These are phyloP conservation scores for Fusarium praegraminearum DNA, from an alignment of 2,329 filamentous ascomycete genomes.

Conservation along the genomic window DNA sequence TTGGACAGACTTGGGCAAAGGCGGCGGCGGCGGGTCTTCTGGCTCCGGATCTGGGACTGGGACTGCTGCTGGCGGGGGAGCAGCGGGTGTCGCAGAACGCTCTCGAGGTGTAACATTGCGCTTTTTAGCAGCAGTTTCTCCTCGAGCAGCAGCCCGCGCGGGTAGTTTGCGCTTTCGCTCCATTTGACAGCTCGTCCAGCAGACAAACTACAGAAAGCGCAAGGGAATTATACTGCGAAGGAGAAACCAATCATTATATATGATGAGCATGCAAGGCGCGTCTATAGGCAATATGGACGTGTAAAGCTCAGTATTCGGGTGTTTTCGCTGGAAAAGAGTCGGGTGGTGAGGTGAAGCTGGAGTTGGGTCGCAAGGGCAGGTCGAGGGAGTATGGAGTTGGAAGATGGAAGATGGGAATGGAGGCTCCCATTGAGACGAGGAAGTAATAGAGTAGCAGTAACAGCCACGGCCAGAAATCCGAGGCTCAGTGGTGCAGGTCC, in stretches of 20 bases:
- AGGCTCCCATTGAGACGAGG: slow-evolving; percentile 33
- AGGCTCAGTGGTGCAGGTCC: slow-evolving; percentile 37
- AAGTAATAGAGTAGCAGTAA: slow-evolving; percentile 37
- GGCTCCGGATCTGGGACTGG: slow-evolving; percentile 45
- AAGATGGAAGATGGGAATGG: slow-evolving; percentile 36
- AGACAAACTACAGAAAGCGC: slow-evolving; percentile 24
- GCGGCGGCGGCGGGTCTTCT: slow-evolving; percentile 52
- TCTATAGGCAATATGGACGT: slow-evolving; percentile 31
- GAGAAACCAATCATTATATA: slow-evolving; percentile 50
- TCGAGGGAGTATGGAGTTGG: slow-evolving; percentile 31
- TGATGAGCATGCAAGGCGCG: slow-evolving; percentile 49
- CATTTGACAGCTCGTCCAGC: slow-evolving; percentile 56
- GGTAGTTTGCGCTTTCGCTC: slow-evolving; percentile 76
- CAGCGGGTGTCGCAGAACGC: slow-evolving; percentile 61
- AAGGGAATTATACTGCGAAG: slow-evolving; percentile 39
- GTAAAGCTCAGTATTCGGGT: slow-evolving; percentile 14
- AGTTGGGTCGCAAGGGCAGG: slow-evolving; percentile 20
- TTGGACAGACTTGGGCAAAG: slow-evolving; percentile 72
- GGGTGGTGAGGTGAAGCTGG: slow-evolving; percentile 9
- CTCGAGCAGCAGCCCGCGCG: slow-evolving; percentile 70
- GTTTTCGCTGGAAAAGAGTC: neutral
- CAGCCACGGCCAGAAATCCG: slow-evolving; percentile 39
- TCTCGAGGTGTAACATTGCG: slow-evolving; percentile 68
- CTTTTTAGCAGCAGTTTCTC: slow-evolving; percentile 71
- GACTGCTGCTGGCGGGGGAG: slow-evolving; percentile 51